Evolutionary conservation across 2,329 filamentous ascomycete species (phyloP), one percentile per base, ranked within the genome.

Genomic region (Didymella arachidicola): DNA sequence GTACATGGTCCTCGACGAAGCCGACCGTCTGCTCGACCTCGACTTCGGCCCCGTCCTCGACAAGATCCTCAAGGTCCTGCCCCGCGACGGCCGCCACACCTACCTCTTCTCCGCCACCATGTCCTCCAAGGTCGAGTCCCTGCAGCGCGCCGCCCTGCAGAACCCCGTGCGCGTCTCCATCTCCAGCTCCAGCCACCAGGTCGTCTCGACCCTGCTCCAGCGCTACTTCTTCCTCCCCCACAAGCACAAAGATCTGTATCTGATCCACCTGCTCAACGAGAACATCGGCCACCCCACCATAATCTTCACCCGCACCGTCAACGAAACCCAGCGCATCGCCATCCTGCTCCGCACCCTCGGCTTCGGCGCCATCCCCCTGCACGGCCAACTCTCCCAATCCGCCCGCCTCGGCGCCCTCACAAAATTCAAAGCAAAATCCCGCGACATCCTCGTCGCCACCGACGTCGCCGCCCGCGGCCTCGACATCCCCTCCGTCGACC

Each of bases 1-100:
- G 72, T 97, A 94, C 72, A 82, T 98, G 3, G 93, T 97, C 61
- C 93, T 98, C 86, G 94, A 97, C 72, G 94, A 97, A 79, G 94
- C 94, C 25, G 94, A 98, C 76, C 84, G 93, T 58, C 83, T 98
- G 10, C 85, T 98, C 1, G 95, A 99, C 73, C 88, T 97, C 75
- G 93, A 97, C 76, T 98, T 98, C 67, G 93, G 93, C 0, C 92
- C 93, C 2, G 90, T 93, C 22, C 86, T 98, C 36, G 92, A 97
- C 78, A 97, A 96, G 79, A 92, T 97, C 53, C 85, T 98, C 50
- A 94, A 95, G 77, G 92, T 96, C 26, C 81, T 97, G 4, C 93
- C 93, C 0, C 66, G 72, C 38, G 76, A 78, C 26, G 74, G 72
- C 19, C 85, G 86, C 42, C 79, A 88, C 39, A 98, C 95, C 0